phyloP scores from a whole-genome alignment of 768 basidiomycete species.

The Phallus indusiatus region DNA sequence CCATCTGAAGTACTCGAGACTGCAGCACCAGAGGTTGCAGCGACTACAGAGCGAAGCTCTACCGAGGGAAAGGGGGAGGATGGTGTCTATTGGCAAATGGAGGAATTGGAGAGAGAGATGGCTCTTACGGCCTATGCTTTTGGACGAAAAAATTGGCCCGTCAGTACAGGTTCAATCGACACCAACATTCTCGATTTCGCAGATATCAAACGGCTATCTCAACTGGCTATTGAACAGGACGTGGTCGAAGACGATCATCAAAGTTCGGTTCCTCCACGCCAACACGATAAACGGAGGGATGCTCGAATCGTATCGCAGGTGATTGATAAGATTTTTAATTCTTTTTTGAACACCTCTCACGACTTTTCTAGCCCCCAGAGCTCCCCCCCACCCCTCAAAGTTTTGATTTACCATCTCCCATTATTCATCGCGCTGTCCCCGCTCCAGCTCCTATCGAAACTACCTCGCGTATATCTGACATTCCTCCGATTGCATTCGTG shows the following conservation, averaged over 20 bases:
- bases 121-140: not conserved
- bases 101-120: conserved; percentile 6
- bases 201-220: not conserved
- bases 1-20: not conserved
- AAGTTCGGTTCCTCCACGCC: not conserved
- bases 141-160: conserved; percentile 2
- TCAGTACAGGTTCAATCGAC: conserved; percentile 1
- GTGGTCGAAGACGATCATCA: not conserved
- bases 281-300: not conserved
- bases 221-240: not conserved
- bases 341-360: not conserved
- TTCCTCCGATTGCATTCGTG: conserved; percentile 7
- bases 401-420: not conserved
- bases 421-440: not conserved
- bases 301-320: conserved; percentile 3
- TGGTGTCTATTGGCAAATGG: conserved; percentile 5
- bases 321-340: not conserved
- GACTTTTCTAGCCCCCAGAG: not conserved
- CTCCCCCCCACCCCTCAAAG: not conserved
- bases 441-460: conserved; percentile 1
- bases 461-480: not conserved
- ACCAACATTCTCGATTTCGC: not conserved
- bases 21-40: not conserved
- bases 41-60: not conserved
- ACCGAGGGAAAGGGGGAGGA: not conserved